A percentile compares a stretch with the other conserved stretches of the same genome.
phyloP scores from a whole-genome alignment of 108 stramenopile species.

The Cylindrotheca fusiformis region DNA sequence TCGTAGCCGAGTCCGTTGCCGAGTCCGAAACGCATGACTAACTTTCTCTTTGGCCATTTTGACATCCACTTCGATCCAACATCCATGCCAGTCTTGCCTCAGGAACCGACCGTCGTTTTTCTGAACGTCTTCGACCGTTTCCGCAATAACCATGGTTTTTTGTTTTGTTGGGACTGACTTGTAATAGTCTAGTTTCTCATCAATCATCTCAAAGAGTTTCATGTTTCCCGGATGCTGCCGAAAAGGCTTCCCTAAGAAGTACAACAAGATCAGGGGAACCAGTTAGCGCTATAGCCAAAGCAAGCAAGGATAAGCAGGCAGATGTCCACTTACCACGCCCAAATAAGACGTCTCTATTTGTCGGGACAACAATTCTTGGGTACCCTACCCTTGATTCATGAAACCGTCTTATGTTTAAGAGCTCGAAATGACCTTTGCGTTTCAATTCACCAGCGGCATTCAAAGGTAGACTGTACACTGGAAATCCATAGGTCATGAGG shows the following conservation, averaged over 20 bases:
- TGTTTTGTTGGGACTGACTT: background rate
- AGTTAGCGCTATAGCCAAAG: too few species aligned
- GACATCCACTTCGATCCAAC: slow-evolving; percentile 13
- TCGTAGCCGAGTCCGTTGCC: slow-evolving; percentile 8
- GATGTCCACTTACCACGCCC: slow-evolving; percentile 12
- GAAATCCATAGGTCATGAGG: slow-evolving; percentile 25
- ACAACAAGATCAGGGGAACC: too few species aligned
- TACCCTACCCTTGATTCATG: slow-evolving; percentile 1
- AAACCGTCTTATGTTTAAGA: slow-evolving; percentile 4
- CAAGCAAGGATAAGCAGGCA: too few species aligned
- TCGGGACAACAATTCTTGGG: slow-evolving; percentile 7
- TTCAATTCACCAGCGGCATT: slow-evolving; percentile 15
- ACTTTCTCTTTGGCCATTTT: slow-evolving; percentile 15
- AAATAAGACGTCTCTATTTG: slow-evolving; percentile 12
- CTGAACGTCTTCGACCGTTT: slow-evolving; percentile 9
- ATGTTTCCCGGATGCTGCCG: background rate
- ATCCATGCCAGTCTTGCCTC: background rate
- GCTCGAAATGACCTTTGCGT: slow-evolving; percentile 14
- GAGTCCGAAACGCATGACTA: slow-evolving; percentile 18
- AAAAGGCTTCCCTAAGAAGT: background rate
- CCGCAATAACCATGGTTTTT: slow-evolving; percentile 9
- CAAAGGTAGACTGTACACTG: slow-evolving; percentile 12
- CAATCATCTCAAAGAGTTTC: background rate
- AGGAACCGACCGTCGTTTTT: slow-evolving; percentile 12
- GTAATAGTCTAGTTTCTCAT: background rate